Base-by-base conservation (phyloP, 192 early-diverging fungal genomes). In the Piromyces sp. region DNA sequence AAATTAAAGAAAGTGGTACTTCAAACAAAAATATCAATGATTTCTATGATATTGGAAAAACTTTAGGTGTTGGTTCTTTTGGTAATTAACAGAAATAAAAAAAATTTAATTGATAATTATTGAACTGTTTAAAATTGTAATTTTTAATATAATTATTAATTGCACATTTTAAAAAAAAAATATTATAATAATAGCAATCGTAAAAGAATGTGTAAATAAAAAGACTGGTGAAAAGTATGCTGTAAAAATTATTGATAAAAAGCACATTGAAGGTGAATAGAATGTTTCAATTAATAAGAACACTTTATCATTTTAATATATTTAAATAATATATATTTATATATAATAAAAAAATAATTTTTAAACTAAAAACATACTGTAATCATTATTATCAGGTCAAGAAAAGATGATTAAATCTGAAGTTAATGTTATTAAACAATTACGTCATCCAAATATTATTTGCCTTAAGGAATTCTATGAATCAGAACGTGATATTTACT, bases 201-300 rank as follows among this genome's bases (percentile, higher is more conserved):
- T 95, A 19, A 92, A 92, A 81, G 90, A 92, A 84, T 89, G 88
- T 82, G 87, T 88, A 30, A 87, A 92, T 19, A 90, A 89, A 81
- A 80, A 83, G 9, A 90, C 92, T 2, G 83, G 85, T 0, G 33
- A 87, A 29, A 87, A 89, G 14, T 94, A 87, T 87, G 95, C 95
- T 6, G 88, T 91, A 30, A 95, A 95, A 80, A 93, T 94, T 42
- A 93, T 94, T 80, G 84, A 89, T 79, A 95, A 93, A 84, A 82
- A 88, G 30, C 91, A 93, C 87, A 90, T 93, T 89, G 87, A 87
- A 51, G 88, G 87, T 85, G 86, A 93, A 51, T 88, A 92, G 33
- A 88, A 88, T 79, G 83, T 11, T n/a, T n/a, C 19, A 68, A 9
- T 68, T 22, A n/a, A n/a, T 11, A 68, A 22, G 26, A 22, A 22